A percentile compares a stretch with the other conserved stretches of the same genome.
These are phyloP conservation scores for Rosa chinensis DNA, from an alignment of 306 rosid species.

Conservation along the genomic window DNA sequence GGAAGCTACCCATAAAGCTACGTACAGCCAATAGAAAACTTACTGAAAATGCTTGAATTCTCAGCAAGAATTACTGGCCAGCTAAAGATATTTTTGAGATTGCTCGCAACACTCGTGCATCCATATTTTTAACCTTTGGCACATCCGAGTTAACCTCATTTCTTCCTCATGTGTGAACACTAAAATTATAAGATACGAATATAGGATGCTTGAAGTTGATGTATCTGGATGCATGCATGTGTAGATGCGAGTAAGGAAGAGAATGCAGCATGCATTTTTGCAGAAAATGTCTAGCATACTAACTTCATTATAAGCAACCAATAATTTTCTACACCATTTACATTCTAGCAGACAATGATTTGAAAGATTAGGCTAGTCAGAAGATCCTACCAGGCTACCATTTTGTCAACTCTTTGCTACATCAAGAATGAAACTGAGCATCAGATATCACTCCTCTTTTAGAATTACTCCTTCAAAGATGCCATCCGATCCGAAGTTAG, in stretches of 20 bases:
- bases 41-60: background rate
- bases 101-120: background rate
- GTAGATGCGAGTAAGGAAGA: background rate
- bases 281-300: background rate
- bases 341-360: background rate
- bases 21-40: background rate
- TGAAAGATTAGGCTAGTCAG: background rate
- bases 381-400: background rate
- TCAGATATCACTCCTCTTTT: slow-evolving; percentile 35
- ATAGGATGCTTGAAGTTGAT: background rate
- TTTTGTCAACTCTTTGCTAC: background rate
- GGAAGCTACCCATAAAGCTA: background rate
- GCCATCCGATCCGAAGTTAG: slow-evolving; percentile 65
- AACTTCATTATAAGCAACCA: background rate
- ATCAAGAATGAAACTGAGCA: slow-evolving; percentile 10
- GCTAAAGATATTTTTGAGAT: background rate
- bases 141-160: background rate
- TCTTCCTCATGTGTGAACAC: background rate
- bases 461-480: slow-evolving; percentile 67
- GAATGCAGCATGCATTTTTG: background rate
- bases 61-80: background rate
- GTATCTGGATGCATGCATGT: background rate
- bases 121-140: background rate
- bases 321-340: background rate
- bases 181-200: background rate